A percentile compares a stretch with the other conserved stretches of the same genome.
Evolutionary conservation across 306 rosid species (phyloP).

Genomic region (Abrus pulchellus): DNA sequence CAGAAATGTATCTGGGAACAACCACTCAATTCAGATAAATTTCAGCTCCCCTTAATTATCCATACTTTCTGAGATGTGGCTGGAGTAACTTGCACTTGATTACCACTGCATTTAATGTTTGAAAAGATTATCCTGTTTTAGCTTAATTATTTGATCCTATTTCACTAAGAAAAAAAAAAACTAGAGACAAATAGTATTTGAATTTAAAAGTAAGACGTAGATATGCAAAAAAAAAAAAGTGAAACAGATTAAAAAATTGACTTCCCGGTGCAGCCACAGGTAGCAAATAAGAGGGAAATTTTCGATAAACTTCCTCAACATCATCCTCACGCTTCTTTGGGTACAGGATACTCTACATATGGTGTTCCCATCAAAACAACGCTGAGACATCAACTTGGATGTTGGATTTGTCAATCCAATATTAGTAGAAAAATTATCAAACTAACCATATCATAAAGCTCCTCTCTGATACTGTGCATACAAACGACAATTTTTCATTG

Average conservation of each 20-base stretch:
- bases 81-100: conserved; percentile 8
- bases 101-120: conserved; percentile 10
- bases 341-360: not conserved
- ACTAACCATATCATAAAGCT: not conserved
- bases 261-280: not conserved
- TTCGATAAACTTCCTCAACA: not conserved
- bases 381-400: too few species aligned
- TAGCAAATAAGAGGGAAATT: not conserved
- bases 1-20: conserved; percentile 11
- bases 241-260: not conserved
- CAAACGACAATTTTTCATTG: not conserved
- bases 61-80: not conserved
- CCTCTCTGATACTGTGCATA: not conserved
- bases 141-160: not conserved
- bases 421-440: not conserved
- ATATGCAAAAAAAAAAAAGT: too few species aligned
- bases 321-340: not conserved
- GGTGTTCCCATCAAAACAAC: not conserved
- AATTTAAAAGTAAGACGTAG: not conserved
- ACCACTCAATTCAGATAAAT: conserved; percentile 23
- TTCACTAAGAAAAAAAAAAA: not conserved
- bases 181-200: not conserved
- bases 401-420: not conserved
- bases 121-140: not conserved
- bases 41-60: conserved; percentile 5